Percentiles rank a stretch among this genome's conserved stretches.
phyloP scores from a whole-genome alignment of 768 basidiomycete species.

The Artomyces pyxidatus region DNA sequence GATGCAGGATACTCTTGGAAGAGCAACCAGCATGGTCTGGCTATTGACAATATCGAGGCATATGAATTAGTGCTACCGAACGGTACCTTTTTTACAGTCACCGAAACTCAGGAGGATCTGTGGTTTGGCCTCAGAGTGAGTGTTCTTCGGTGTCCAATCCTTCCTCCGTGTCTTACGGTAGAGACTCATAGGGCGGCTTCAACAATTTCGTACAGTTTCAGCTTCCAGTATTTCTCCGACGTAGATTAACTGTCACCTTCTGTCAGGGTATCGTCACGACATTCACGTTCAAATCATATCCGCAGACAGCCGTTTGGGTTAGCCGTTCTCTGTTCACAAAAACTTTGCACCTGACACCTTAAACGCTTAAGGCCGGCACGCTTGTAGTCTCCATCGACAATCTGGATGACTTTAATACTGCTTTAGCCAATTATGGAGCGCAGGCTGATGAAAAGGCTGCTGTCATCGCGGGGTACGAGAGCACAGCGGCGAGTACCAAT shows the following conservation, averaged over 20 bases:
- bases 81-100: slow-evolving; percentile 31
- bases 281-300: slow-evolving; percentile 43
- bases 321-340: background rate
- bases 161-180: too few species aligned
- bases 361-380: too few species aligned
- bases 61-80: slow-evolving; percentile 48
- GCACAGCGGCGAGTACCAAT: too few species aligned
- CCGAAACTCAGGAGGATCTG: slow-evolving; percentile 24
- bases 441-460: too few species aligned
- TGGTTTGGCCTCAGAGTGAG: slow-evolving; percentile 32
- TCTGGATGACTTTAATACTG: too few species aligned
- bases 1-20: slow-evolving; percentile 47
- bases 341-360: too few species aligned
- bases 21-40: slow-evolving; percentile 48
- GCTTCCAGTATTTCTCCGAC: background rate
- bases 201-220: slow-evolving; percentile 40
- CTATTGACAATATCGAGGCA: slow-evolving; percentile 39
- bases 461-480: too few species aligned
- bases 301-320: slow-evolving; percentile 51
- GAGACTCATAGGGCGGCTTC: slow-evolving; percentile 43
- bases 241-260: background rate
- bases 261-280: slow-evolving; percentile 46
- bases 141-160: too few species aligned
- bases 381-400: too few species aligned
- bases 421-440: too few species aligned